phyloP scores from a whole-genome alignment of 2,329 filamentous ascomycete species.

The Paracoccidioides brasiliensis region DNA sequence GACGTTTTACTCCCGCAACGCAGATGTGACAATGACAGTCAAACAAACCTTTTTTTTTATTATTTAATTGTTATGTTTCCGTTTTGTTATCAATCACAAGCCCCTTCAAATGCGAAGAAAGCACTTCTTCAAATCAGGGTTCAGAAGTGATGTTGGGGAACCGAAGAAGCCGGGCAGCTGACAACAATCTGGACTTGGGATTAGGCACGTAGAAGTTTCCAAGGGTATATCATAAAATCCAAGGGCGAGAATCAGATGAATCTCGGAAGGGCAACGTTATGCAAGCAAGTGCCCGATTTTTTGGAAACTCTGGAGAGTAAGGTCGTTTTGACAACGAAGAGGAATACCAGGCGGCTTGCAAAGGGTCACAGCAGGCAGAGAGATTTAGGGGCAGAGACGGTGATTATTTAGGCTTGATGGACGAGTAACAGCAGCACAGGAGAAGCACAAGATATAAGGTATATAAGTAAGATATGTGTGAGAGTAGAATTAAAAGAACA shows the following conservation, averaged over 20 bases:
- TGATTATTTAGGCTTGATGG: background rate
- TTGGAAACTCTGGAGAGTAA: background rate
- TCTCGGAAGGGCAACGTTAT: background rate
- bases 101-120: background rate
- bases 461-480: no score
- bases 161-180: background rate
- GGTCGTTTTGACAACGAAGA: background rate
- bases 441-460: no score
- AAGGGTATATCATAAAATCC: background rate
- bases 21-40: background rate
- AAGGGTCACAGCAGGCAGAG: background rate
- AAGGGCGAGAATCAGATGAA: background rate
- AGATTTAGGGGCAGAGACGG: background rate
- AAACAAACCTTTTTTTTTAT: background rate
- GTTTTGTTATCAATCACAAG: background rate
- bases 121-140: background rate
- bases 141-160: background rate
- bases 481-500: no score
- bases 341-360: background rate
- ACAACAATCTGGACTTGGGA: background rate
- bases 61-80: background rate
- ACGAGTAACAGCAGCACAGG: background rate
- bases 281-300: background rate
- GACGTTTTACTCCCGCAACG: background rate
- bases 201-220: background rate